A percentile compares a stretch with the other conserved stretches of the same genome.
Conservation (phyloP, 805 yeast genomes). For the Candida ortonii region DNA sequence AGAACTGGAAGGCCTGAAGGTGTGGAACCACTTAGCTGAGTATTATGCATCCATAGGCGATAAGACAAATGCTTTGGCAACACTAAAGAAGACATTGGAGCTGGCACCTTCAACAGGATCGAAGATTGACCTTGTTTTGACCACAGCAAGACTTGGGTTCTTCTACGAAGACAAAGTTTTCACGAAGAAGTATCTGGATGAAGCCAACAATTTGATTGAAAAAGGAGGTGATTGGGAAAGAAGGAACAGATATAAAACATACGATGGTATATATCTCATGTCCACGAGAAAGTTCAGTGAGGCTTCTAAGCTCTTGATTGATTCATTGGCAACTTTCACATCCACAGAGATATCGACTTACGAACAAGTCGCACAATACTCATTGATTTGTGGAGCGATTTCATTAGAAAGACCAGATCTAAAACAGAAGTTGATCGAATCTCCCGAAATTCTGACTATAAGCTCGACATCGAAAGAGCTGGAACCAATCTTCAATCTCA, state of each 20-base stretch:
- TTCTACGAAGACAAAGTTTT: conserved; percentile 76
- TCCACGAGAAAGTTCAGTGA: conserved; percentile 83
- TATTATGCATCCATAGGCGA: conserved; percentile 86
- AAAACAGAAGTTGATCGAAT: conserved; percentile 81
- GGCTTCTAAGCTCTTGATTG: conserved; percentile 82
- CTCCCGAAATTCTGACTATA: conserved; percentile 87
- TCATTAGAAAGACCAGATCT: conserved; percentile 79
- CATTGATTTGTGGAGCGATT: conserved; percentile 84
- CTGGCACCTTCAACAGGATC: conserved; percentile 83
- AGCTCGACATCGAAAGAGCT: conserved; percentile 66
- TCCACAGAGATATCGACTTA: conserved; percentile 86
- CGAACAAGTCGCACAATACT: conserved; percentile 85
- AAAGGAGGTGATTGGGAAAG: conserved; percentile 99
- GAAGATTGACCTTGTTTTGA: conserved; percentile 81
- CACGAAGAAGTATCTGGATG: conserved; percentile 70
- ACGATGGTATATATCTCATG: conserved; percentile 77
- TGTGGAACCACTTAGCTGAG: conserved; percentile 80
- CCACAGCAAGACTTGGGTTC: conserved; percentile 85
- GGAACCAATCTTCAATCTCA: conserved; percentile 77
- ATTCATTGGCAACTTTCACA: conserved; percentile 92
- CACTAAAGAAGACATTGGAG: conserved; percentile 70
- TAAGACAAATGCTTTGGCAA: conserved; percentile 60
- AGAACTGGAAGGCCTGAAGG: conserved; percentile 74
- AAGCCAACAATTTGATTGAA: conserved; percentile 73
- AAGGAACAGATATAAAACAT: conserved; percentile 89